phyloP scores from a whole-genome alignment of 2,329 filamentous ascomycete genomes.

The Colletotrichum magnum region DNA sequence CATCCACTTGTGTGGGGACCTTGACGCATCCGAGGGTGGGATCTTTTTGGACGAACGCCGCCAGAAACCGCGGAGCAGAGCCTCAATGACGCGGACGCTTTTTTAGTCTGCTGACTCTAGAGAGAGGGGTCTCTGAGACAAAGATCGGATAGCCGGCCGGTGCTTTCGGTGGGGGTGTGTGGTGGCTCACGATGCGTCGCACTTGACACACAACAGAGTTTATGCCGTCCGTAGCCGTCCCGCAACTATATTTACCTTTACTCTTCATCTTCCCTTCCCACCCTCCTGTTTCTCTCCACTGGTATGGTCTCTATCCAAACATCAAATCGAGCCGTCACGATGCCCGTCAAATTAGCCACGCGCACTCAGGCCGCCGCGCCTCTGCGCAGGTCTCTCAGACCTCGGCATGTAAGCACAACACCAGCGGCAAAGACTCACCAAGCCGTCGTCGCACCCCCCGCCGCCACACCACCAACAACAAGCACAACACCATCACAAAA shows the following conservation, averaged over 20 bases:
- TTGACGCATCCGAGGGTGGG: background rate
- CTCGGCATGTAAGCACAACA: constrained; percentile 27
- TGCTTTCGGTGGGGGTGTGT: constrained; percentile 12
- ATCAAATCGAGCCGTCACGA: constrained; percentile 9
- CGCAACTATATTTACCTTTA: constrained; percentile 29
- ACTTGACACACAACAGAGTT: constrained; percentile 17
- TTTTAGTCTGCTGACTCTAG: background rate
- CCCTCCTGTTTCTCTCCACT: background rate
- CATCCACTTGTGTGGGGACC: constrained; percentile 16
- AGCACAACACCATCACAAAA: background rate
- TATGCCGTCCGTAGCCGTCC: constrained; percentile 38
- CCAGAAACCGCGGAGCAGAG: constrained; percentile 18
- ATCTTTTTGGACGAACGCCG: constrained; percentile 18
- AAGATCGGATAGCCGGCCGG: constrained; percentile 20
- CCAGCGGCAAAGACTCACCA: constrained; percentile 13
- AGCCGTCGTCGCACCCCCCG: background rate
- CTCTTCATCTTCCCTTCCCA: background rate
- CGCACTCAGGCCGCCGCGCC: constrained; percentile 21
- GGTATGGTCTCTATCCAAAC: background rate
- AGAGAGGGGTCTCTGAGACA: constrained; percentile 12
- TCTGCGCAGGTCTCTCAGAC: constrained; percentile 21
- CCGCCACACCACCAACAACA: background rate
- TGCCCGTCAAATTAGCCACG: constrained; percentile 19
- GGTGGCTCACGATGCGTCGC: constrained; percentile 24
- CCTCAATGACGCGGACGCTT: constrained; percentile 10